A percentile compares a stretch with the other conserved stretches of the same genome.
phyloP scores from a whole-genome alignment of 306 rosid species.

The Rosa multiflora region DNA sequence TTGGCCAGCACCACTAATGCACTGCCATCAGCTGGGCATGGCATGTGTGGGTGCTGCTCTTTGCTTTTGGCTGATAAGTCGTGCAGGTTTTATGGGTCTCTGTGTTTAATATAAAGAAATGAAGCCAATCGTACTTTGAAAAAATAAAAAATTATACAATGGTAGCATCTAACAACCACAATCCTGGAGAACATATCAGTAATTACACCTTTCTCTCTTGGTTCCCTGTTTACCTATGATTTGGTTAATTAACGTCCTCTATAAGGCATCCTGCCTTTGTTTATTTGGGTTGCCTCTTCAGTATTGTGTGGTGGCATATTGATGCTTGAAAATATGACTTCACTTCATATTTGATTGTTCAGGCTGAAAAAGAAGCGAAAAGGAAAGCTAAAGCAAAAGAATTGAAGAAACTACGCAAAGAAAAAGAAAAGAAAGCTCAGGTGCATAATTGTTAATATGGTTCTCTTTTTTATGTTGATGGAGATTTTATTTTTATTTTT shows the following conservation, averaged over 20 bases:
- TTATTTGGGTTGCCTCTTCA: background rate
- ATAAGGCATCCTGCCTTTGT: background rate
- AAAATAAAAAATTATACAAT: background rate
- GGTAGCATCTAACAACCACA: background rate
- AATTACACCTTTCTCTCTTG: background rate
- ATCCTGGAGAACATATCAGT: background rate
- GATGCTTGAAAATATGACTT: background rate
- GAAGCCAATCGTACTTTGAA: background rate
- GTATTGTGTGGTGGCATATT: background rate
- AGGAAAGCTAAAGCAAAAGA: slow-evolving; percentile 91
- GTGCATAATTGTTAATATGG: slow-evolving; percentile 31
- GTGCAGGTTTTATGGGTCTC: background rate
- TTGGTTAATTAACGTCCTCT: background rate
- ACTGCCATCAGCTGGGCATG: background rate
- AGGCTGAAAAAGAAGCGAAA: slow-evolving; percentile 96
- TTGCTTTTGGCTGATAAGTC: background rate
- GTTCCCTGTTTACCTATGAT: background rate
- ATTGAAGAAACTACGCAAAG: slow-evolving; percentile 79
- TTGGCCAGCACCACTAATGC: background rate
- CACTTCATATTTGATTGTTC: slow-evolving; percentile 32
- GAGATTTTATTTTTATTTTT: background rate
- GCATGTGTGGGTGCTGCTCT: background rate
- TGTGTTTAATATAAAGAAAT: background rate
- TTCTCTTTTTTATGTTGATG: background rate
- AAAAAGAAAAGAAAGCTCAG: slow-evolving; percentile 89